Conservation (phyloP, 805 yeast genomes). For the Yueomyces sp. region DNA sequence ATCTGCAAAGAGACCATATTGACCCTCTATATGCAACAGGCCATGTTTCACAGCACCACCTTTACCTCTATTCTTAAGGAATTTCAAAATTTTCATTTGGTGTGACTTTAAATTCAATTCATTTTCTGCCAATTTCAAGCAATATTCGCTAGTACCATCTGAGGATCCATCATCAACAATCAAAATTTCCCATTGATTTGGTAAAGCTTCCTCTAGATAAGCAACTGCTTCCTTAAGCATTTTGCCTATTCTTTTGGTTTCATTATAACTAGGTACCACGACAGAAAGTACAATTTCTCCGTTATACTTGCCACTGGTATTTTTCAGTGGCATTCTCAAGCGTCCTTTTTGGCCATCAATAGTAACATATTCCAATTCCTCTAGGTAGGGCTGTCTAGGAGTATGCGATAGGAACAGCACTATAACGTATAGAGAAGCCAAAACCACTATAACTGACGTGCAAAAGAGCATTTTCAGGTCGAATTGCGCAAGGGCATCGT, state of each 20-base stretch:
- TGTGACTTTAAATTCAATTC: constrained; percentile 39
- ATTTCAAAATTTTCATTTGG: constrained; percentile 53
- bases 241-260: constrained; percentile 50
- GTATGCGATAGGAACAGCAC: constrained; percentile 43
- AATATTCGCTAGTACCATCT: constrained; percentile 67
- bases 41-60: constrained; percentile 98
- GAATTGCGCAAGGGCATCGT: no score
- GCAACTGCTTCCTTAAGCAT: constrained; percentile 63
- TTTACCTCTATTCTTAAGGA: constrained; percentile 76
- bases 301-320: constrained; percentile 5
- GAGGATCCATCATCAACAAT: constrained; percentile 86
- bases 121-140: constrained; percentile 41
- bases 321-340: constrained; percentile 21
- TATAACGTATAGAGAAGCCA: constrained; percentile 24
- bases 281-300: constrained; percentile 39
- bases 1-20: constrained; percentile 75
- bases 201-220: constrained; percentile 30
- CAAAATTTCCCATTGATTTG: constrained; percentile 44
- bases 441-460: neutral
- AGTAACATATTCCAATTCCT: constrained; percentile 44
- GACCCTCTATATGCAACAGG: constrained; percentile 58
- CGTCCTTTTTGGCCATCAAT: constrained; percentile 23
- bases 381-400: constrained; percentile 42
- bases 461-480: neutral
- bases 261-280: constrained; percentile 91